Percentiles rank a stretch among this genome's conserved stretches.
Conservation (phyloP, 2,329 filamentous ascomycete genomes). For the Paramyrothecium sp. region DNA sequence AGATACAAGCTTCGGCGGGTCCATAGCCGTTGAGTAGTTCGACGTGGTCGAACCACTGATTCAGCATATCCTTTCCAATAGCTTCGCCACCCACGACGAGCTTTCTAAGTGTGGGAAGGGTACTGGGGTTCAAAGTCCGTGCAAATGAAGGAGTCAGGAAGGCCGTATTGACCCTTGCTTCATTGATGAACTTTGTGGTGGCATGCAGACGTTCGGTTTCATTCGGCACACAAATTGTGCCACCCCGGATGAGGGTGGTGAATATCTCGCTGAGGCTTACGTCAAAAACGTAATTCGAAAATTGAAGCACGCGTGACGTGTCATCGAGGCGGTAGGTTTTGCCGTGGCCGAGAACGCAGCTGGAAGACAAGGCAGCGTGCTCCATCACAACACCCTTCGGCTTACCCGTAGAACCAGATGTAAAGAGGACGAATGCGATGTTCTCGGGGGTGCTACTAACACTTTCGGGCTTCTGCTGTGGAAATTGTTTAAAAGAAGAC, state of each 20-base stretch:
- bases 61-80: constrained; percentile 9
- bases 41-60: constrained; percentile 9
- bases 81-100: constrained; percentile 16
- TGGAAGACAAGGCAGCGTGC: constrained; percentile 4
- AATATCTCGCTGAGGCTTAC: constrained; percentile 6
- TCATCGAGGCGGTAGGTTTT: not conserved
- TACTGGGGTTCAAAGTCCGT: constrained; percentile 6
- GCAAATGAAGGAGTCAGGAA: constrained; percentile 20
- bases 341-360: not conserved
- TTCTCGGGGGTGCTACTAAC: not conserved
- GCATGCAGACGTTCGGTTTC: constrained; percentile 16
- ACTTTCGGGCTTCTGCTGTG: not conserved
- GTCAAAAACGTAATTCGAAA: constrained; percentile 12
- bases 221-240: constrained; percentile 18
- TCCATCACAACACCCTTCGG: constrained; percentile 16
- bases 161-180: constrained; percentile 11
- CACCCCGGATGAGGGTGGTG: constrained; percentile 11
- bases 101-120: constrained; percentile 7
- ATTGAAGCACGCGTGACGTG: constrained; percentile 5
- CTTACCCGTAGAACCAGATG: constrained; percentile 12
- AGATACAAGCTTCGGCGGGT: constrained; percentile 12
- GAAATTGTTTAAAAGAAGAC: not conserved
- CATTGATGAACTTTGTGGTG: constrained; percentile 12
- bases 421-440: constrained; percentile 12
- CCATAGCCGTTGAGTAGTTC: constrained; percentile 11